A percentile compares a stretch with the other conserved stretches of the same genome.
phyloP scores from a whole-genome alignment of 225 moss, liverwort and hornwort genomes.

The Polytrichum commune region DNA sequence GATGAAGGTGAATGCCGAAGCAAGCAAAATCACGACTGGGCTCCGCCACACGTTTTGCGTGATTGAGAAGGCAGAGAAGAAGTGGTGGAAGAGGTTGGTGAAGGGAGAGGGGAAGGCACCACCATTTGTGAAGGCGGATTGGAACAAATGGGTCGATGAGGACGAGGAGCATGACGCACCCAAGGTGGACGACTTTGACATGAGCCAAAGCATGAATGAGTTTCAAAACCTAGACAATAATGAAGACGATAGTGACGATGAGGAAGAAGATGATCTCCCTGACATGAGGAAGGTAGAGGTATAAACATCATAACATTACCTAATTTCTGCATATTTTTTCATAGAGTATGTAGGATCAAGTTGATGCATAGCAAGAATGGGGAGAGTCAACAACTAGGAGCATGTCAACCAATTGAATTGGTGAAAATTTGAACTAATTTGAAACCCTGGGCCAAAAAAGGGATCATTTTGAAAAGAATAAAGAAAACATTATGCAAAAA shows the following conservation, averaged over 20 bases:
- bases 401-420: too few relatives aligned
- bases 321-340: too few relatives aligned
- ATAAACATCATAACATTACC: not conserved
- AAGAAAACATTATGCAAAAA: too few relatives aligned
- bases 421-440: too few relatives aligned
- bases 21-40: slow-evolving; percentile 60
- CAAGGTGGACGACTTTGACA: slow-evolving; percentile 59
- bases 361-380: too few relatives aligned
- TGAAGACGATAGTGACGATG: slow-evolving; percentile 28
- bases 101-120: slow-evolving; percentile 81
- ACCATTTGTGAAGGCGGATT: slow-evolving; percentile 87
- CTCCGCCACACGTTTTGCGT: slow-evolving; percentile 69
- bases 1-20: slow-evolving; percentile 20
- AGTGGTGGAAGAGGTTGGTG: slow-evolving; percentile 83
- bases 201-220: slow-evolving; percentile 54
- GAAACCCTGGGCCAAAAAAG: too few relatives aligned
- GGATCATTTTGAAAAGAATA: too few relatives aligned
- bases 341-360: too few relatives aligned
- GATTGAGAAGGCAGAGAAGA: slow-evolving; percentile 68
- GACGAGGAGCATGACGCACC: slow-evolving; percentile 93
- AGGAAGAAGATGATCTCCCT: slow-evolving; percentile 40
- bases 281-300: slow-evolving; percentile 27
- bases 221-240: slow-evolving; percentile 25
- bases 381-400: too few relatives aligned
- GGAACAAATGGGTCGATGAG: slow-evolving; percentile 99